Percentiles rank a stretch among this genome's conserved stretches.
phyloP scores from a whole-genome alignment of 768 basidiomycete genomes.

The Suillus spraguei region DNA sequence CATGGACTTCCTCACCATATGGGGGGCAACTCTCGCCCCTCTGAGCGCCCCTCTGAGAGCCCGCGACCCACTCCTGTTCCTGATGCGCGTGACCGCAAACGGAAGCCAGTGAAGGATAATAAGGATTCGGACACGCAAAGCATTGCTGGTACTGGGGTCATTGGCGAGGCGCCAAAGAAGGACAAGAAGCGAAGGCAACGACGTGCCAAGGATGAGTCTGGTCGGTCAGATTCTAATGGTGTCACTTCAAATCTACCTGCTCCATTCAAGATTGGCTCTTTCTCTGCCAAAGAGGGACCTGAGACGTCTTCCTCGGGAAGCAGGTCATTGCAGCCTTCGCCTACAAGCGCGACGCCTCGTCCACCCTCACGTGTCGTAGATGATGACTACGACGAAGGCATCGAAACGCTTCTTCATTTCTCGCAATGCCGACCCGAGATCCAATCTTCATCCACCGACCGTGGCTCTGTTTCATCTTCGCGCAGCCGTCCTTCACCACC shows the following conservation, averaged over 20 bases:
- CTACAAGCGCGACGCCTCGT: constrained; percentile 60
- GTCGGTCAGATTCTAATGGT: constrained; percentile 29
- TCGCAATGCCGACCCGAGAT: constrained; percentile 42
- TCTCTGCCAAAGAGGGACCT: constrained; percentile 50
- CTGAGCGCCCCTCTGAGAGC: constrained; percentile 68
- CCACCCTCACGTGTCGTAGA: constrained; percentile 74
- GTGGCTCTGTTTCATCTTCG: constrained; percentile 63
- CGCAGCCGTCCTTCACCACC: constrained; percentile 68
- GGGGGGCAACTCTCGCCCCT: constrained; percentile 43
- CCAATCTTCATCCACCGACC: constrained; percentile 37
- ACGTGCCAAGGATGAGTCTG: constrained; percentile 46
- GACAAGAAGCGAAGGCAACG: constrained; percentile 54
- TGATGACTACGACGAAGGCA: constrained; percentile 94
- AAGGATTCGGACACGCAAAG: constrained; percentile 45
- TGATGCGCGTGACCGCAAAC: constrained; percentile 49
- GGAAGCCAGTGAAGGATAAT: constrained; percentile 47
- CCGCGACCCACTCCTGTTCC: constrained; percentile 47
- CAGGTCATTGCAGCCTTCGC: constrained; percentile 72
- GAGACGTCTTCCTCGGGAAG: constrained; percentile 66
- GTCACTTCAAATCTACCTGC: constrained; percentile 32
- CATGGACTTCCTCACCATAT: constrained; percentile 32
- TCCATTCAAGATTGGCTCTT: constrained; percentile 35
- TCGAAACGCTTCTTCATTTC: constrained; percentile 80
- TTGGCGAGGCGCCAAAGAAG: constrained; percentile 53
- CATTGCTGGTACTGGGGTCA: constrained; percentile 25